Percentiles rank a stretch among this genome's conserved stretches.
Evolutionary conservation across 352 stramenopile genomes (phyloP).

Genomic region (Phytophthora boehmeriae): DNA sequence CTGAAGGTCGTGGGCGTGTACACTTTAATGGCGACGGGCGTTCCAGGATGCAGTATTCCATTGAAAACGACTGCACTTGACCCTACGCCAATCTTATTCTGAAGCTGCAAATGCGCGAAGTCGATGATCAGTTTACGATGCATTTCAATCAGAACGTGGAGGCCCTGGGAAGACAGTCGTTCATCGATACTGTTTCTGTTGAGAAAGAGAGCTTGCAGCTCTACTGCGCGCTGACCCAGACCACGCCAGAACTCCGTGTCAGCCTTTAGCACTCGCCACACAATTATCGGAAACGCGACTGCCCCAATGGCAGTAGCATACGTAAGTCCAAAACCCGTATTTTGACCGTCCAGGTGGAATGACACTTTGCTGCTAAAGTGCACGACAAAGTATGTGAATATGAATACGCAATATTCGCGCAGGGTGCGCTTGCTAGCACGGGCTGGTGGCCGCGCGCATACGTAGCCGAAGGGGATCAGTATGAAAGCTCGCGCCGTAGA

Average conservation of each 20-base stretch:
- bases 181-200: slow-evolving; percentile 36
- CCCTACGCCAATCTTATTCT: slow-evolving; percentile 55
- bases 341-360: slow-evolving; percentile 28
- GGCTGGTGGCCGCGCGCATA: slow-evolving; percentile 28
- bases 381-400: slow-evolving; percentile 42
- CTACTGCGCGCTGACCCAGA: slow-evolving; percentile 30
- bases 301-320: slow-evolving; percentile 37
- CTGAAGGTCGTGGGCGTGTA: slow-evolving; percentile 59
- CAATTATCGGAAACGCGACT: slow-evolving; percentile 25
- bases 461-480: slow-evolving; percentile 31
- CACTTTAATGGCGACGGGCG: slow-evolving; percentile 64
- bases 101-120: slow-evolving; percentile 70
- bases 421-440: slow-evolving; percentile 32
- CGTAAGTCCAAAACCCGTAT: slow-evolving; percentile 34
- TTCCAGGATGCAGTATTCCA: slow-evolving; percentile 37
- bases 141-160: slow-evolving; percentile 77
- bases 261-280: slow-evolving; percentile 46
- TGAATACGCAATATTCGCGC: slow-evolving; percentile 46
- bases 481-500: slow-evolving; percentile 15
- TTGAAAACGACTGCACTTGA: slow-evolving; percentile 54
- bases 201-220: slow-evolving; percentile 31
- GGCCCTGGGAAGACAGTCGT: slow-evolving; percentile 43
- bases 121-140: slow-evolving; percentile 79
- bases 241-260: slow-evolving; percentile 64
- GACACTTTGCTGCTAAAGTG: slow-evolving; percentile 36